Percentiles rank a stretch among this genome's conserved stretches.
These are phyloP conservation scores for Tetragonia tetragonoides DNA, from an alignment of 148 eudicot species.

Conservation along the genomic window DNA sequence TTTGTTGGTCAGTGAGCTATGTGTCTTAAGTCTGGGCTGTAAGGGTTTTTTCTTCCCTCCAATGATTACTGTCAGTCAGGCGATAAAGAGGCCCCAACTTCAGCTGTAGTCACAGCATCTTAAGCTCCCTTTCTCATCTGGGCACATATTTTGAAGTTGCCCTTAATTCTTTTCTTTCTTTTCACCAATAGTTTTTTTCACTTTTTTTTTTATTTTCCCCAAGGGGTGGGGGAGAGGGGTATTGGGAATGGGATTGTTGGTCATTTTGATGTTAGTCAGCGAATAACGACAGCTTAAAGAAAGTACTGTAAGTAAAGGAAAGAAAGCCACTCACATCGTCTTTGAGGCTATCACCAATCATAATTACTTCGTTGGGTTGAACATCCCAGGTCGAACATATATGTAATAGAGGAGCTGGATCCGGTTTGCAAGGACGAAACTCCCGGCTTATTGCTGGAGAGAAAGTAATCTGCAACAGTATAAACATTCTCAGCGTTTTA, in stretches of 20 bases:
- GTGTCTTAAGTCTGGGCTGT: not conserved
- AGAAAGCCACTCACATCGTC: conserved; percentile 75
- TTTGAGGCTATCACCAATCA: conserved; percentile 97
- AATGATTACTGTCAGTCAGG: not conserved
- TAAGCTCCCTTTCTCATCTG: not conserved
- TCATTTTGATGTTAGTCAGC: not conserved
- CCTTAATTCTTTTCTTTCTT: not conserved
- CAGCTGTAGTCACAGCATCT: not conserved
- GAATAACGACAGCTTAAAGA: not conserved
- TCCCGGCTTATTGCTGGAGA: conserved; percentile 92
- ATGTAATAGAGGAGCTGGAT: conserved; percentile 90
- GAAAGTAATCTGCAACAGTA: conserved; percentile 59
- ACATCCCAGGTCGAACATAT: conserved; percentile 80
- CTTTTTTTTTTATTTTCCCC: not conserved
- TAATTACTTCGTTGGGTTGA: conserved; percentile 79
- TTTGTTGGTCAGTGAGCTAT: not conserved
- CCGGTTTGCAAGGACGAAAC: conserved; percentile 87
- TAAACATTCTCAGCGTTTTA: not conserved
- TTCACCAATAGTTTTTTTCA: too few species aligned
- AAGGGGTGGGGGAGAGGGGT: too few species aligned
- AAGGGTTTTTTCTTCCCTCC: not conserved
- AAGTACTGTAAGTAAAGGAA: not conserved
- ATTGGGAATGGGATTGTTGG: not conserved
- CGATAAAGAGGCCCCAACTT: not conserved
- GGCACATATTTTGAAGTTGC: not conserved